Evolutionary conservation across 2,329 filamentous ascomycete species (phyloP).

Genomic region (Colletotrichum gloeosporioides): DNA sequence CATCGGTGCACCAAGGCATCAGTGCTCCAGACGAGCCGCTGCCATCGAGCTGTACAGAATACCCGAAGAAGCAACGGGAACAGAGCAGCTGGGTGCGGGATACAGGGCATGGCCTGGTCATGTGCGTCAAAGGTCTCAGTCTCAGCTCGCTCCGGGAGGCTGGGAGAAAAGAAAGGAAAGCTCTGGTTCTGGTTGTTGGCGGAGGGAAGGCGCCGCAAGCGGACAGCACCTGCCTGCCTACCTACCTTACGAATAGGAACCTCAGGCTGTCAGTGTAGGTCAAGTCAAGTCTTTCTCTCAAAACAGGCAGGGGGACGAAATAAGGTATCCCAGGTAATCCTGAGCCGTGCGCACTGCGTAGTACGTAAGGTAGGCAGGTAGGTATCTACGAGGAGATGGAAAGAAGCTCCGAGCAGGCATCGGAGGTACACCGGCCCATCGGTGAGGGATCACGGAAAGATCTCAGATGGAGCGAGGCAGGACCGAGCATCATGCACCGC

Average conservation of each 20-base stretch:
- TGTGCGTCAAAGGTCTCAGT: slow-evolving; percentile 6
- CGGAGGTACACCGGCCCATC: background rate
- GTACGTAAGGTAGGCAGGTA: background rate
- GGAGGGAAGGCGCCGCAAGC: background rate
- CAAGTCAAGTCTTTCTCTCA: background rate
- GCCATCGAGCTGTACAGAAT: background rate
- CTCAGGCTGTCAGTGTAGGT: background rate
- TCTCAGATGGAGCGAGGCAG: background rate
- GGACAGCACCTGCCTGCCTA: background rate
- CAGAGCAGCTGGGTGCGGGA: background rate
- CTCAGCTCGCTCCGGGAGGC: background rate
- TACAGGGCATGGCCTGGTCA: background rate
- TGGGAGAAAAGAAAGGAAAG: background rate
- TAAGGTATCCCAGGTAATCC: background rate
- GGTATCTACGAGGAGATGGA: background rate
- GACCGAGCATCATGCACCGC: background rate
- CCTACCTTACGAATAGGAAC: too few species aligned
- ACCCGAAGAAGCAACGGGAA: slow-evolving; percentile 7
- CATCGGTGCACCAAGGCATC: background rate
- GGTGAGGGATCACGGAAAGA: background rate
- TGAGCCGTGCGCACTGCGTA: background rate
- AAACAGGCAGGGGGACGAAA: background rate
- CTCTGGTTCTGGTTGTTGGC: background rate
- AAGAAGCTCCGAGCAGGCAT: background rate
- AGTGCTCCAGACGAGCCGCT: background rate